Evolutionary conservation across 192 early-diverging fungal species (phyloP), one percentile per base, ranked within the genome.

Genomic region (Backusella tarrabulga): DNA sequence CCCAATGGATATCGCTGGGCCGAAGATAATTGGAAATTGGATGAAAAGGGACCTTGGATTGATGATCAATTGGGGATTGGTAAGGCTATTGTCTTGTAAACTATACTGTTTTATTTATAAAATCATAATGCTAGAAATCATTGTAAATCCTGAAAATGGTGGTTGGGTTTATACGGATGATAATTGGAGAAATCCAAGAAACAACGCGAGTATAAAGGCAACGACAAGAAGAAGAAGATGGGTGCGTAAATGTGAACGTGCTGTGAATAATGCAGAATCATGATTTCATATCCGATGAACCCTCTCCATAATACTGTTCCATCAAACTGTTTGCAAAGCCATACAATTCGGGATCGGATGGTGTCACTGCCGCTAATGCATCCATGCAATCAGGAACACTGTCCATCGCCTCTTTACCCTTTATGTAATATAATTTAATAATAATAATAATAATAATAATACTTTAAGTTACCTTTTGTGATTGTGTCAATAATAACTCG

Each of bases 401-500:
- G 32, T 72, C 76, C 19, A 77, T 72, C 6, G 72, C 34, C 23
- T 71, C 69, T 60, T 72, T 77, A 26, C 76, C 76, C 32, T 44
- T 29, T n/a, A 60, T 11, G 35, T 23, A 23, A 21, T 8, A n/a
- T 3, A 32, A 32, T 32, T 32, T 32, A 32, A 60, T 15, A 12
- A 35, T 66, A 14, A 14, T 6, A 40, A 6, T 17, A 41, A 36
- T 19, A 17, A 17, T 50, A 50, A 14, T 52, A 19, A 19, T 52
- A 15, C 32, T 32, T 3, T 32, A 32, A 32, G 2, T 32, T 32
- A 83, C 84, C 46, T 82, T 83, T 6, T 81, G 77, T 34, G 90
- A 77, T 71, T 79, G 83, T 56, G 84, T 87, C 68, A 91, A 84
- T 32, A 89, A 17, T 8, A 92, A 60, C 34, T 87, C 83, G 1